Evolutionary conservation across 2,329 filamentous ascomycete genomes (phyloP), one percentile per base, ranked within the genome.

Genomic region (Scytalidium lignicola): DNA sequence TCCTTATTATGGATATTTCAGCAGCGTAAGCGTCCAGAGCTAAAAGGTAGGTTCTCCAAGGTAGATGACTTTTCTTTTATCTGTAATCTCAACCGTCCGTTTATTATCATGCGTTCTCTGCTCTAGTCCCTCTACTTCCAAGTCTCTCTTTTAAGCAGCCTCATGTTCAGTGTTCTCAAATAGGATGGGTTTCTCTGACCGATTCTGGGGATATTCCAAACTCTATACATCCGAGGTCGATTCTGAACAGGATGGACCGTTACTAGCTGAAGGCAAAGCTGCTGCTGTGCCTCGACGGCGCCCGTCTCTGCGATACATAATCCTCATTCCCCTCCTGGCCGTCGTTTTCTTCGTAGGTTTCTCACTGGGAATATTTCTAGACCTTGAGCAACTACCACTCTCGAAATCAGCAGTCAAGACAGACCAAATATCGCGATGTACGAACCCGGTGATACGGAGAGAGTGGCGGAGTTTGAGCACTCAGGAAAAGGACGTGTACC

Each of bases 401-500:
- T 37, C n/a, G 15, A 13, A 37, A 37, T 13, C 15, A 4, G 15
- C 10, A 37, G 32, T 37, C 5, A 13, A n/a, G 5, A 8, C 32
- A 28, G 49, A 10, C 23, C 50, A 21, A 28, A 19, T 10, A 46
- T 26, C n/a, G 41, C 13, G 40, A 17, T 53, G 51, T 22, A 39
- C 21, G 5, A 51, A 46, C 37, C 48, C 48, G 23, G 21, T n/a
- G 2, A 23, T 51, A 15, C 42, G 51, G 20, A 51, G 41, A 37
- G 48, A 53, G 46, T 53, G 51, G 51, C 43, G 29, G 15, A 42
- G 28, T 17, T 40, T 48, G 15, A 21, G 32, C 8, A 39, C 41
- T 6, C 18, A 18, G n/a, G 48, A 53, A 32, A 50, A 49, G 28
- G 42, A 50, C n/a, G 20, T 37, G 18, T 53, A 53, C 15, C 29